Evolutionary conservation across 805 yeast genomes (phyloP), one percentile per base, ranked within the genome.

Genomic region (Metschnikowia peoriensis): DNA sequence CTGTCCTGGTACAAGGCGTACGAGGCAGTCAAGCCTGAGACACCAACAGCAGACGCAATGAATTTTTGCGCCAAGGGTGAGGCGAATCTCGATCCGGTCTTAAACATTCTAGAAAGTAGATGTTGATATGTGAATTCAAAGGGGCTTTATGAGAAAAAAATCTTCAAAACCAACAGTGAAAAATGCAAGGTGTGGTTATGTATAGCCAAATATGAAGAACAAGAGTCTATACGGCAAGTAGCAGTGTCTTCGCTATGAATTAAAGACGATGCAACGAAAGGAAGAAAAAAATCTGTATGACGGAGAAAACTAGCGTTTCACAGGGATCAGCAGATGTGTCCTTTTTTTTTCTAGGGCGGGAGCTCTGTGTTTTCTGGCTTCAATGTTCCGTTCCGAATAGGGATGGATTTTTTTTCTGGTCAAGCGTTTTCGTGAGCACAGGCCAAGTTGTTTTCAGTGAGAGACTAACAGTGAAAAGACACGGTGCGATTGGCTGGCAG

Each of bases 1-100:
- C 91, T 80, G 71, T 90, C 96, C 66, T 88, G 83, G 76, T 90
- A 90, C 67, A 88, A 77, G 66, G 87, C 76, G 71, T 86, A 88
- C 53, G 94, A 87, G 44, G 96, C 90, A 53, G 89, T 81, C 57
- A 88, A 76, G 61, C 96, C 96, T 53, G 89, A 80, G 47, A 83
- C 80, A 55, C 88, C 89, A 61, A 84, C 86, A 53, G 84, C 76
- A 64, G 86, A 85, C 61, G 81, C 77, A 63, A 85, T 73, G 64
- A 77, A 66, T 66, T 78, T 85, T 65, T 79, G 82, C 62, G 69
- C 59, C 59, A 68, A 44, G 38, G 61, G 61, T 38, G 56, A 46
- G 46, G 57, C 55, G 38, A 58, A 38, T 56, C 54, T 58, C 40
- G 55, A 48, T 27, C 55, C 51, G 60, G 54, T 45, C 46, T 51